Conservation (phyloP, 495 filamentous ascomycete species). For the Penicillium malachiteum region DNA sequence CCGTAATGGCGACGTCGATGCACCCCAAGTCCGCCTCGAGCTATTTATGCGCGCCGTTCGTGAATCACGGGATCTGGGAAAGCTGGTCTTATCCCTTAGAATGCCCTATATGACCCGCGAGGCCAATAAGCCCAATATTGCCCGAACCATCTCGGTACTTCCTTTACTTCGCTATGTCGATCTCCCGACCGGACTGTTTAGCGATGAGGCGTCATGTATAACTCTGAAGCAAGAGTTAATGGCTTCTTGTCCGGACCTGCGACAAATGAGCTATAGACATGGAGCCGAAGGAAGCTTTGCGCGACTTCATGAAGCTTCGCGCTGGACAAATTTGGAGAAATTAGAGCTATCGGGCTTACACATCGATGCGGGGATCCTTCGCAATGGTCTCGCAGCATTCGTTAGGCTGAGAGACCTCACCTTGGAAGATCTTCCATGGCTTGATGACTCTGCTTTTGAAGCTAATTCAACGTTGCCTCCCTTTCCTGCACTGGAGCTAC, state of each 20-base stretch:
- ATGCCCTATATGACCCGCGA: conserved; percentile 97
- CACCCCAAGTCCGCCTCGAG: conserved; percentile 69
- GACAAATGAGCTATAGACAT: conserved; percentile 80
- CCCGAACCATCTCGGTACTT: conserved; percentile 79
- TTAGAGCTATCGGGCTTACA: conserved; percentile 72
- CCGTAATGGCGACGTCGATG: conserved; percentile 75
- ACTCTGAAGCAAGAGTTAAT: conserved; percentile 81
- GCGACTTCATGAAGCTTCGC: conserved; percentile 57
- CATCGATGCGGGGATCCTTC: conserved; percentile 68
- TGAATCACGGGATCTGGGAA: conserved; percentile 64
- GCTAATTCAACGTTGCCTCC: conserved; percentile 56
- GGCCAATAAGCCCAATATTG: conserved; percentile 77
- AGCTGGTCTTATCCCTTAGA: conserved; percentile 73
- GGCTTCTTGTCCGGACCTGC: conserved; percentile 74
- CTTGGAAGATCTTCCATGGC: conserved; percentile 60
- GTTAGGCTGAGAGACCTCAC: conserved; percentile 68
- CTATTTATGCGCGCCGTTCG: conserved; percentile 79
- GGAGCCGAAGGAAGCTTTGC: conserved; percentile 80
- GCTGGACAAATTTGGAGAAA: conserved; percentile 79
- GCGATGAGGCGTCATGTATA: conserved; percentile 70
- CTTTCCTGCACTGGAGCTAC: conserved; percentile 67
- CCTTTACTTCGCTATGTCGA: conserved; percentile 88
- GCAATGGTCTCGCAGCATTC: conserved; percentile 68
- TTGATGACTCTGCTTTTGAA: conserved; percentile 75
- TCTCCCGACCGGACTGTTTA: conserved; percentile 75